phyloP scores from a whole-genome alignment of 179 eudicot species.

The Drosera spatulata region DNA sequence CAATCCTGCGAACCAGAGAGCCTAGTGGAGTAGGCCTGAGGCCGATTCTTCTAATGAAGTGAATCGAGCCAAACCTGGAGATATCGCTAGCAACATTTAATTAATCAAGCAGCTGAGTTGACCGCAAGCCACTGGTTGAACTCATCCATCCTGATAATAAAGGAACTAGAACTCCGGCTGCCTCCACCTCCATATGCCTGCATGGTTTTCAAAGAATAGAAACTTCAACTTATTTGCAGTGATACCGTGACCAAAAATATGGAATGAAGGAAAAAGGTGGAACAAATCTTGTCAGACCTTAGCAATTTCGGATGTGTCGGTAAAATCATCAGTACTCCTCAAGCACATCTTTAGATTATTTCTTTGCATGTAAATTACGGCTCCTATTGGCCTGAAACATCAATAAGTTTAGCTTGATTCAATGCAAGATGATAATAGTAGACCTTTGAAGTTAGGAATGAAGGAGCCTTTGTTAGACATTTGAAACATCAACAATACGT shows the following conservation, averaged over 20 bases:
- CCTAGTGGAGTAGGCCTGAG: no score
- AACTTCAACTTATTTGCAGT: neutral
- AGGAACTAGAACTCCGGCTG: conserved; percentile 65
- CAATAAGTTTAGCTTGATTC: neutral
- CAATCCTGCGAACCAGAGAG: no score
- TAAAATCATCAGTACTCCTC: conserved; percentile 57
- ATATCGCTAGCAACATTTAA: no score
- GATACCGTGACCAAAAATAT: neutral
- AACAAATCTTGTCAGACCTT: conserved; percentile 35
- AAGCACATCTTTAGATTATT: conserved; percentile 83
- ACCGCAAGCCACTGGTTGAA: conserved; percentile 62
- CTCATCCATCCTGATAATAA: conserved; percentile 94
- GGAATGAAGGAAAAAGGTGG: conserved; percentile 1
- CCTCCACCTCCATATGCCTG: conserved; percentile 99
- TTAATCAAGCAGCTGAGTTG: conserved; percentile 1
- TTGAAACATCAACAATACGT: no score
- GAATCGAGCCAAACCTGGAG: no score
- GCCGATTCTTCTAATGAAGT: no score
- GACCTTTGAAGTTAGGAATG: conserved; percentile 92
- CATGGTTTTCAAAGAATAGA: conserved; percentile 8
- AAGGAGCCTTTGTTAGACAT: no score
- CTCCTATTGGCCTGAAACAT: conserved; percentile 79
- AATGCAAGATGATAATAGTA: neutral
- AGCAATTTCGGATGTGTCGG: conserved; percentile 88
- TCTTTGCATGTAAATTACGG: conserved; percentile 80